A percentile compares a stretch with the other conserved stretches of the same genome.
phyloP scores from a whole-genome alignment of 2,329 filamentous ascomycete species.

The Fusarium burgessii region DNA sequence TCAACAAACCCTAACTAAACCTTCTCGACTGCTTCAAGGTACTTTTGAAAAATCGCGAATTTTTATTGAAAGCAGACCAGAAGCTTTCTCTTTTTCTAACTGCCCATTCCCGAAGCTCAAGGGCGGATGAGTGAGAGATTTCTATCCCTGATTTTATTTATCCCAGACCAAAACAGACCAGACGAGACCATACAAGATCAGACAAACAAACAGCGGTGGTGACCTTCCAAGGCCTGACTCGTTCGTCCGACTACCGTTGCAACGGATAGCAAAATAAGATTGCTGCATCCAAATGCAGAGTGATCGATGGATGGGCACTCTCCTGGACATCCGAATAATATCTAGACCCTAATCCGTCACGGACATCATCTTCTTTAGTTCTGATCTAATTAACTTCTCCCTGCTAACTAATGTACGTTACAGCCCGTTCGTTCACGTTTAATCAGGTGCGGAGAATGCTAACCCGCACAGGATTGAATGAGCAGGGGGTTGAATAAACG shows the following conservation, averaged over 20 bases:
- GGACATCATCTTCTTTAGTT: conserved; percentile 4
- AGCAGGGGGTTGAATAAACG: conserved; percentile 10
- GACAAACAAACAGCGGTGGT: conserved; percentile 16
- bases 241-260: conserved; percentile 28
- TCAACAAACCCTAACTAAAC: neutral
- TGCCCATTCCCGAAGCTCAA: conserved; percentile 2
- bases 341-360: conserved; percentile 1
- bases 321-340: conserved; percentile 11
- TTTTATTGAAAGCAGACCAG: neutral
- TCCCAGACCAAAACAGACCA: conserved; percentile 1
- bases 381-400: conserved; percentile 2
- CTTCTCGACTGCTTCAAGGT: neutral
- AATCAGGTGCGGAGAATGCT: conserved; percentile 33
- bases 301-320: conserved; percentile 22
- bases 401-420: conserved; percentile 13
- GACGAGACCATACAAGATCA: neutral
- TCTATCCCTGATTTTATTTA: conserved; percentile 18
- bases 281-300: conserved; percentile 25
- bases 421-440: conserved; percentile 24
- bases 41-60: neutral
- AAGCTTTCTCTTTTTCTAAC: neutral
- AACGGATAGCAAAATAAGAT: conserved; percentile 23
- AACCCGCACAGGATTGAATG: conserved; percentile 12
- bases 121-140: conserved; percentile 2
- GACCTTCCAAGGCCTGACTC: conserved; percentile 34